Evolutionary conservation across 768 basidiomycete species (phyloP).

Genomic region (Rubroboletus satanas): DNA sequence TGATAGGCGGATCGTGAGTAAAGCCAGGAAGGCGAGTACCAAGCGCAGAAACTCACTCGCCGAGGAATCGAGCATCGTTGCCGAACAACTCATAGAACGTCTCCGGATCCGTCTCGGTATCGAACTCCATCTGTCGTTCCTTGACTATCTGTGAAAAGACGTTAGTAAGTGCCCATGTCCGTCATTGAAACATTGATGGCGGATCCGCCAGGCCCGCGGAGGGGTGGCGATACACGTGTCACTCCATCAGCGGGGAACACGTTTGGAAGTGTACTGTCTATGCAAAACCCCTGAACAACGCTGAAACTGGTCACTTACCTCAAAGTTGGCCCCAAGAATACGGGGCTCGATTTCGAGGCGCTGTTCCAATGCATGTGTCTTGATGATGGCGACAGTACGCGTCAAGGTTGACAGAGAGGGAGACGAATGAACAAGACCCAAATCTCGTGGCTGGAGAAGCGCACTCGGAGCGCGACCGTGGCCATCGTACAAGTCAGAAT

Average conservation of each 20-base stretch:
- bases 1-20: constrained; percentile 8
- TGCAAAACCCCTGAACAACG: constrained; percentile 4
- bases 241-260: not conserved
- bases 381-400: constrained; percentile 84
- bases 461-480: not conserved
- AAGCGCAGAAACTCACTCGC: constrained; percentile 55
- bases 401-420: constrained; percentile 25
- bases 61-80: constrained; percentile 66
- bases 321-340: constrained; percentile 78
- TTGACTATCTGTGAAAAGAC: constrained; percentile 62
- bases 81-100: constrained; percentile 78
- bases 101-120: constrained; percentile 77
- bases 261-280: not conserved
- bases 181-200: constrained; percentile 9
- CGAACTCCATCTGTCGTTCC: constrained; percentile 87
- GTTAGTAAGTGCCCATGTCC: constrained; percentile 13
- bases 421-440: constrained; percentile 2
- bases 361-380: constrained; percentile 67
- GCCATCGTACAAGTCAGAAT: constrained; percentile 13
- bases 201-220: constrained; percentile 14
- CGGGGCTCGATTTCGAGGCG: constrained; percentile 78
- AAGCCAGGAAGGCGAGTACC: not conserved
- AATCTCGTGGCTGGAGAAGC: constrained; percentile 5
- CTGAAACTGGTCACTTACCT: constrained; percentile 44
- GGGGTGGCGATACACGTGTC: constrained; percentile 6